Evolutionary conservation across 495 filamentous ascomycete genomes (phyloP), one percentile per base, ranked within the genome.

Genomic region (Chlorociboria aeruginascens): DNA sequence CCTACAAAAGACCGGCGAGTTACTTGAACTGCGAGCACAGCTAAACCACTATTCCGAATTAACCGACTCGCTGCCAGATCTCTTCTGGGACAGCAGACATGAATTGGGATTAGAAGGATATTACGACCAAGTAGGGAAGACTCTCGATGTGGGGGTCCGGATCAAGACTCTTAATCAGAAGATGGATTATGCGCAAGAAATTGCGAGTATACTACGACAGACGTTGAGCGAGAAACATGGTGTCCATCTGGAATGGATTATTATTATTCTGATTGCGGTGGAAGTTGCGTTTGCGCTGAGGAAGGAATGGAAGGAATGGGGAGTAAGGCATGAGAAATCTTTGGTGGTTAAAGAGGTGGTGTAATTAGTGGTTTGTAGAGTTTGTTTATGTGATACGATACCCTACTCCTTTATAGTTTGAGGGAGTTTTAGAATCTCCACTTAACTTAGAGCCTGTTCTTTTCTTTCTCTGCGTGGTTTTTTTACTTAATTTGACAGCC

Each of bases 151-250:
- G 11, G 82, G 86, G n/a, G 83, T 89, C 32, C 76, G 92, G 33
- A 96, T 98, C 69, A 86, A 85, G 56, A 78, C 84, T 17, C 65
- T 97, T 55, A 98, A 98, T 64, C 86, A 89, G 68, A 93, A 90
- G 69, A 89, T 98, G 78, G 90, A 95, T 58, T 97, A 97, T 67
- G 92, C 89, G 0, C 85, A 88, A 57, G 92, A 96, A 60, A 96
- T 96, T 57, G 90, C 92, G 9, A 85, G 73, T 51, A 89, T 97
- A 10, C 69, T 96, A 12, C 73, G 93, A 48, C 85, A 95, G 61
- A 81, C 85, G 58, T 69, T 93, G 50, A 95, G 89, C 61, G 90
- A 97, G 68, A 83, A 80, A 52, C 86, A 96, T 63, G 81, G 85
- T 8, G 77, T 89, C 11, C 68, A 85, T 35, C 66, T 98, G n/a